These are phyloP conservation scores for Pseudopyrenochaeta lycopersici DNA, from an alignment of 2,329 filamentous ascomycete species.

Conservation along the genomic window DNA sequence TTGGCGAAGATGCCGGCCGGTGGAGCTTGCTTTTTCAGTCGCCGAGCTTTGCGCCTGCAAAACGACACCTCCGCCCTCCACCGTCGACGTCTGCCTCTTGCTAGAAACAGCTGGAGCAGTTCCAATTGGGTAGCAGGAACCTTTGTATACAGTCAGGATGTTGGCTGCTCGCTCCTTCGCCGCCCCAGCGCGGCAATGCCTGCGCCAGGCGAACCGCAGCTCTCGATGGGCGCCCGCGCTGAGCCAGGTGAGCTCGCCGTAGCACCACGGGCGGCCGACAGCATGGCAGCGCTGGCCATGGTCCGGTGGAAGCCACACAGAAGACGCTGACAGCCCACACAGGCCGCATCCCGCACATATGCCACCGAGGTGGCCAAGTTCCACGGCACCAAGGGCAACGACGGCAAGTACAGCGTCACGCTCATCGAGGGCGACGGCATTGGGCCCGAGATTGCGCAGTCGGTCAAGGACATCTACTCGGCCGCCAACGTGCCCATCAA, in stretches of 20 bases:
- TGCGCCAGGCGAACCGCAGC: slow-evolving; percentile 68
- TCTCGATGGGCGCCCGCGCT: slow-evolving; percentile 59
- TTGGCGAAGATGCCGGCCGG: slow-evolving; percentile 23
- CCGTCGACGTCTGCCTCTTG: slow-evolving; percentile 28
- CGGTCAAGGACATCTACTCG: slow-evolving; percentile 98
- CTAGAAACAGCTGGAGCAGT: slow-evolving; percentile 43
- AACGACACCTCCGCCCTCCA: slow-evolving; percentile 31
- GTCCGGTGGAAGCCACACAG: neutral
- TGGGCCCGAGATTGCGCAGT: slow-evolving; percentile 95
- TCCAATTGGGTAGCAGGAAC: slow-evolving; percentile 42
- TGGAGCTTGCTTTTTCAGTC: slow-evolving; percentile 42
- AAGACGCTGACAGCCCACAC: slow-evolving; percentile 10
- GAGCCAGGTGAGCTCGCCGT: slow-evolving; percentile 64
- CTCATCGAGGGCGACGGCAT: slow-evolving; percentile 99
- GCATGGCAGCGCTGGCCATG: slow-evolving; percentile 6
- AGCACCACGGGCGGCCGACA: slow-evolving; percentile 10
- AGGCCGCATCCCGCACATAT: slow-evolving; percentile 59
- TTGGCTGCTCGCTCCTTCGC: slow-evolving; percentile 81
- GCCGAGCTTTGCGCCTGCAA: slow-evolving; percentile 32
- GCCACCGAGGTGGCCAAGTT: slow-evolving; percentile 84
- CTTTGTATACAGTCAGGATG: slow-evolving; percentile 67
- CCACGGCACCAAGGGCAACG: slow-evolving; percentile 85
- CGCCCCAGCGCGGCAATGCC: slow-evolving; percentile 79
- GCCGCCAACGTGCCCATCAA: slow-evolving; percentile 95
- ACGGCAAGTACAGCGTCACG: slow-evolving; percentile 94